phyloP scores from a whole-genome alignment of 768 basidiomycete species.

The Lactarius sanguifluus region DNA sequence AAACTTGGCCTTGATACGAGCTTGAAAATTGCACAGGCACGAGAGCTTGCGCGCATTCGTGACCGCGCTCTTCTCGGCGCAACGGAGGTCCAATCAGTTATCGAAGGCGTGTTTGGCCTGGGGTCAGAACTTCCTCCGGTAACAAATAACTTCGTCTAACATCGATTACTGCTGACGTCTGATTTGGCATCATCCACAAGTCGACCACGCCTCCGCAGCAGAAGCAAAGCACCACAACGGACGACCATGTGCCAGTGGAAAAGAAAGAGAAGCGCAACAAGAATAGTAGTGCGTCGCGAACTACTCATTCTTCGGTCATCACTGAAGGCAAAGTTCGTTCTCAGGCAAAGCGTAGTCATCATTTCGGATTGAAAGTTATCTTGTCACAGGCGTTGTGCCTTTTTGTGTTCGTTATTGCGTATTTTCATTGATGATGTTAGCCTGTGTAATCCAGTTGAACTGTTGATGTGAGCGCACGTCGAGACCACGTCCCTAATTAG shows the following conservation, averaged over 20 bases:
- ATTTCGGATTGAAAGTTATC: background rate
- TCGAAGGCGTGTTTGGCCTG: background rate
- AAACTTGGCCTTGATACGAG: slow-evolving; percentile 58
- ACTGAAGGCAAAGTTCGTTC: background rate
- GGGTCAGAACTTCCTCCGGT: background rate
- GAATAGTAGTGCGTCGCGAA: background rate
- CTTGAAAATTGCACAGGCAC: slow-evolving; percentile 49
- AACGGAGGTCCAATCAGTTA: background rate
- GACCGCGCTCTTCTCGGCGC: background rate
- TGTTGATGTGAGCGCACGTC: too few relatives aligned
- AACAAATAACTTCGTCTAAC: too few relatives aligned
- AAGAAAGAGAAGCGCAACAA: background rate
- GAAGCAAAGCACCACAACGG: background rate
- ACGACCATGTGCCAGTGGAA: background rate
- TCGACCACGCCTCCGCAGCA: background rate
- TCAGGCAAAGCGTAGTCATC: background rate
- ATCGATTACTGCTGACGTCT: background rate
- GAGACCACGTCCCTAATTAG: background rate
- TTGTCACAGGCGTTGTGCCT: background rate
- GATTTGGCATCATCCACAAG: background rate
- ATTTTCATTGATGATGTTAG: background rate
- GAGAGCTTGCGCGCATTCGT: slow-evolving; percentile 42
- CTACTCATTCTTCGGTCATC: background rate
- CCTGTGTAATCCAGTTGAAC: too few relatives aligned
- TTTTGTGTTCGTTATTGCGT: background rate